Evolutionary conservation across 108 stramenopile genomes (phyloP), one percentile per base, ranked within the genome.

Genomic region (Cyclotella kingstonii): DNA sequence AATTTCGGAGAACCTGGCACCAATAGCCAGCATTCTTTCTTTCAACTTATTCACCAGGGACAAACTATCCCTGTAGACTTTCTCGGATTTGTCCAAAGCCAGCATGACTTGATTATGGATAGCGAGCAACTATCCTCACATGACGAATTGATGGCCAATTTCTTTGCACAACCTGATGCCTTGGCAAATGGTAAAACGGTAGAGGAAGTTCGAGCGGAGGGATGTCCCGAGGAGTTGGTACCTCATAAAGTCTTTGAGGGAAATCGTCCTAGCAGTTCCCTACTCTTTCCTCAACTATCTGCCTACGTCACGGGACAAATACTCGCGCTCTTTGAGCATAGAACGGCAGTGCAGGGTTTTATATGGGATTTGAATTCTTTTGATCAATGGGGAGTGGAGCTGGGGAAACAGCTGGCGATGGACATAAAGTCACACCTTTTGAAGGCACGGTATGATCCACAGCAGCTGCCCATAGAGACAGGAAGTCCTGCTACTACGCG

Each of bases 301-400:
- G 97, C 98, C 21, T 97, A 87, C 65, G 78, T 92, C 31, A 79
- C 81, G 38, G 98, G 98, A 7, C 97, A 97, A 76, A 82, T 99
- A 17, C 76, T 99, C 15, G 82, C 96, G 5, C 81, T 98, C 34
- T 99, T 98, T 73, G 98, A 99, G 71, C 97, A 99, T 78, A 77
- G 97, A 60, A 96, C 95, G 10, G 95, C 97, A 11, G 97, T 98
- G n/a, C 97, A 99, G 80, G 98, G 98, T 4, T 98, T 98, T 65
- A 86, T 99, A 27, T 99, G 98, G 98, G 95, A 95, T 68, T 78
- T 99, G 42, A 97, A 98, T 63, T 93, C 92, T n/a, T 99, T 98
- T 62, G 98, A 99, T 76, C 98, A 99, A 73, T 99, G 96, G 95
- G 98, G 98, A 21, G 98, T 99, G 8, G 96, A 99, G 75, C 91